Conservation (phyloP, 176 grass and related monocot species). For the Lolium multiflorum region DNA sequence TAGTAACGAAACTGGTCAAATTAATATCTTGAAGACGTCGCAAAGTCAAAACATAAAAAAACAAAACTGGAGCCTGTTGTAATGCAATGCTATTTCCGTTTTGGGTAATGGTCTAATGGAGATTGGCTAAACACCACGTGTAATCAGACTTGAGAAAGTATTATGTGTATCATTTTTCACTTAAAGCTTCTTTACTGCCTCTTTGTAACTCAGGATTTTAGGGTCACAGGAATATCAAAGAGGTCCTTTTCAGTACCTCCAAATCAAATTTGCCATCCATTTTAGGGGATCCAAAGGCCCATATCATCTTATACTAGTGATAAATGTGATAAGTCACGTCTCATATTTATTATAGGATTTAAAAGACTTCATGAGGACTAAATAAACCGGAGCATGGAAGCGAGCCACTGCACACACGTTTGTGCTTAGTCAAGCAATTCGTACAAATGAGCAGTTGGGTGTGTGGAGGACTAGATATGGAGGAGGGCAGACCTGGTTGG, state of each 20-base stretch:
- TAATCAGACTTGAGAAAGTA: not conserved
- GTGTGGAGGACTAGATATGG: no score
- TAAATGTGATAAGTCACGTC: not conserved
- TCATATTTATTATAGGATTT: no score
- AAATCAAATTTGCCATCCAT: not conserved
- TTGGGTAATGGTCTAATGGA: not conserved
- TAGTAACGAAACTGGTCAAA: not conserved
- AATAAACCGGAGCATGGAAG: no score
- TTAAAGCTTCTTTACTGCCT: not conserved
- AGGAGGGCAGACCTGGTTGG: no score
- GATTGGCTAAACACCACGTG: not conserved
- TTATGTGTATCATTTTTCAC: conserved; percentile 1
- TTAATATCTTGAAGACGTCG: not conserved
- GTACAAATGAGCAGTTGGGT: no score
- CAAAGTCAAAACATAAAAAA: not conserved
- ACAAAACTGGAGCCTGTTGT: not conserved
- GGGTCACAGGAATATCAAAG: not conserved
- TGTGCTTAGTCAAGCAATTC: no score
- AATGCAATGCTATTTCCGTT: not conserved
- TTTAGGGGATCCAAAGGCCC: not conserved
- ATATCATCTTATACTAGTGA: not conserved
- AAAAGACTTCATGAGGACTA: no score
- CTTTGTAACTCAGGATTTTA: not conserved
- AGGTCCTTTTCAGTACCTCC: not conserved
- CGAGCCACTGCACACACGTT: no score